Evolutionary conservation across 768 basidiomycete genomes (phyloP), one percentile per base, ranked within the genome.

Genomic region (Ramaria rubella): DNA sequence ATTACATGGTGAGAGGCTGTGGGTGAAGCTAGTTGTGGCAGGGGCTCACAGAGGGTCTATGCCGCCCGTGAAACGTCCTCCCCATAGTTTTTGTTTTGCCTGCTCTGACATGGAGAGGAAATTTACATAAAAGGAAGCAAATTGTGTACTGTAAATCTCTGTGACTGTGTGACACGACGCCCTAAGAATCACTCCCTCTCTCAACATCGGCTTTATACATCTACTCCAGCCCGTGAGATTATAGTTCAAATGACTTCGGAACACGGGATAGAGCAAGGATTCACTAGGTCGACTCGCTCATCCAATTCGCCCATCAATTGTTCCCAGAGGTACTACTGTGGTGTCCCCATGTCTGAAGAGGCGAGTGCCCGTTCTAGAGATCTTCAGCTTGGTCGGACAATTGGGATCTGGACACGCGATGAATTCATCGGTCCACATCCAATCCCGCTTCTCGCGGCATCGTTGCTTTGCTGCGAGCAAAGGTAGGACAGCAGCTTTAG

Each of bases 21-120:
- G 51, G 59, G 49, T 59, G 54, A 42, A 42, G 5, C 34, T 23
- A 72, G 43, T 17, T n/a, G 23, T 33, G 12, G 15, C 36, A n/a
- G 42, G 23, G 14, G 62, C 82, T 59, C 70, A 89, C 89, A 92
- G 69, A 29, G 90, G 94, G 70, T 96, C 94, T 0, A 90, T 92
- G 62, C 82, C 83, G 46, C 90, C 90, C 12, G 89, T 91, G 66
- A 94, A 94, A 31, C 92, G 75, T 14, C 90, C 90, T 12, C 90
- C 90, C 90, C 90, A 92, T 67, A 92, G 70, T 68, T 90, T 91
- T 70, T 89, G 84, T 59, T 81, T 81, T 23, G 79, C 74, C 8
- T 75, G 75, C 61, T 75, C 70, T 21, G 68, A 7, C 71, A 75
- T 76, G 44, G 64, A 19, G 29, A 34, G 12, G 1, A 14, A 27